These are phyloP conservation scores for Uronychia binucleata DNA, from an alignment of 73 alveolate species.

Conservation along the genomic window DNA sequence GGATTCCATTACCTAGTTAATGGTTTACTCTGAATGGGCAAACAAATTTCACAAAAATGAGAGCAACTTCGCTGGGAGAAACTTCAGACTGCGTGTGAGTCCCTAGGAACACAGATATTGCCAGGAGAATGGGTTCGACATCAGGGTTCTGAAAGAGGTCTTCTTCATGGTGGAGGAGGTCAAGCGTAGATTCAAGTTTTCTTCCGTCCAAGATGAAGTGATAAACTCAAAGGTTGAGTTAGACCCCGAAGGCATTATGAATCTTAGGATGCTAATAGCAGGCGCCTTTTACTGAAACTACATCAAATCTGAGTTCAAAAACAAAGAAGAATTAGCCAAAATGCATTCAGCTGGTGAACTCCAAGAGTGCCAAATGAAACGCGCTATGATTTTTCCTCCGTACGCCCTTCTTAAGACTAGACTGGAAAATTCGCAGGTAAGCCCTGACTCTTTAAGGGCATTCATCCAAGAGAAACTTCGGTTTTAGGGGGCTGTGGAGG, in stretches of 20 bases:
- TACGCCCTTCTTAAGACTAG: constrained; percentile 6
- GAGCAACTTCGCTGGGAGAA: background rate
- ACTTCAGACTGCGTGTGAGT: background rate
- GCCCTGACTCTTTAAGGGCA: constrained; percentile 34
- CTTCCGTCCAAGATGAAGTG: constrained; percentile 16
- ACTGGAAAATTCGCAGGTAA: background rate
- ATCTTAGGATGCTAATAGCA: constrained; percentile 37
- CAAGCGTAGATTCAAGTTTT: constrained; percentile 34
- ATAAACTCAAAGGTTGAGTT: constrained; percentile 54
- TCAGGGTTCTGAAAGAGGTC: constrained; percentile 37
- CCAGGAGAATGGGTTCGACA: background rate
- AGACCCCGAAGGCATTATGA: constrained; percentile 27
- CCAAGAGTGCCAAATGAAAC: constrained; percentile 8
- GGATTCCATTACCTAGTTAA: constrained; percentile 40
- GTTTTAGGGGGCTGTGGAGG: constrained; percentile 37
- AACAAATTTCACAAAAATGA: constrained; percentile 37
- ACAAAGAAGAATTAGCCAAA: constrained; percentile 30
- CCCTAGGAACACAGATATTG: background rate
- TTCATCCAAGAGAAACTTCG: constrained; percentile 24
- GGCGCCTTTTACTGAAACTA: constrained; percentile 64
- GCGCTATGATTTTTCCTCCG: constrained; percentile 38
- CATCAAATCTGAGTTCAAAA: constrained; percentile 49
- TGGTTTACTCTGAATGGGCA: constrained; percentile 31
- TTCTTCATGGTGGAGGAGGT: constrained; percentile 47
- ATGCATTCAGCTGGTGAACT: constrained; percentile 6